A percentile compares a stretch with the other conserved stretches of the same genome.
Conservation (phyloP, 192 early-diverging fungal species). For the Entomortierella lignicola region DNA sequence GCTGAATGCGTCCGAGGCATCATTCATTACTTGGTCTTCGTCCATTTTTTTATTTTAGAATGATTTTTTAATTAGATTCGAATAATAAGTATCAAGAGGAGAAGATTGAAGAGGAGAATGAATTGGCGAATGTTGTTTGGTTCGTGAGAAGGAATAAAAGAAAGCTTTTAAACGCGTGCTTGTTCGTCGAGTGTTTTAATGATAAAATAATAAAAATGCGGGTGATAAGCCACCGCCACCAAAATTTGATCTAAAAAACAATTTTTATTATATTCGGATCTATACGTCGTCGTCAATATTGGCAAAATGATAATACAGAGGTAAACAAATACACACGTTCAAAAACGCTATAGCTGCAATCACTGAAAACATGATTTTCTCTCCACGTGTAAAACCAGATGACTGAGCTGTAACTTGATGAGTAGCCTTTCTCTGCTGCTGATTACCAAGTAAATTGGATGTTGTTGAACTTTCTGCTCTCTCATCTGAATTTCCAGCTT, state of each 20-base stretch:
- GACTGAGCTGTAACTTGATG: background rate
- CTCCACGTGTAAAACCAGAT: constrained; percentile 50
- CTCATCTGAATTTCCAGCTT: background rate
- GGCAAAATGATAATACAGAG: constrained; percentile 52
- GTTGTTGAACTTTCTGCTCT: background rate
- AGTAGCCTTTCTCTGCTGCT: background rate
- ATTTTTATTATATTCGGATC: too few species aligned
- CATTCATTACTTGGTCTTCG: constrained; percentile 48
- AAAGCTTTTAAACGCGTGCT: too few species aligned
- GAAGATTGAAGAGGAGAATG: too few species aligned
- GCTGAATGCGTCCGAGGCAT: constrained; percentile 35
- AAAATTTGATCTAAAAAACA: too few species aligned
- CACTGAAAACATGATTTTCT: constrained; percentile 43
- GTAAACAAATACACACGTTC: constrained; percentile 48
- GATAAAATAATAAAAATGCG: too few species aligned
- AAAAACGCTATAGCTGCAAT: constrained; percentile 41
- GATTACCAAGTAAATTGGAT: background rate
- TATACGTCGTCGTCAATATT: background rate
- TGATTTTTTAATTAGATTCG: background rate
- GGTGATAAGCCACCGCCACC: too few species aligned
- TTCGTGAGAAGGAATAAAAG: too few species aligned
- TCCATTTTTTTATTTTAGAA: constrained; percentile 26
- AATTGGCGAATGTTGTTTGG: too few species aligned
- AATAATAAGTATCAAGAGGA: too few species aligned
- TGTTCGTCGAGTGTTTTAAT: too few species aligned